Evolutionary conservation across 331 rosid genomes (phyloP).

Genomic region (Malus hybrid): DNA sequence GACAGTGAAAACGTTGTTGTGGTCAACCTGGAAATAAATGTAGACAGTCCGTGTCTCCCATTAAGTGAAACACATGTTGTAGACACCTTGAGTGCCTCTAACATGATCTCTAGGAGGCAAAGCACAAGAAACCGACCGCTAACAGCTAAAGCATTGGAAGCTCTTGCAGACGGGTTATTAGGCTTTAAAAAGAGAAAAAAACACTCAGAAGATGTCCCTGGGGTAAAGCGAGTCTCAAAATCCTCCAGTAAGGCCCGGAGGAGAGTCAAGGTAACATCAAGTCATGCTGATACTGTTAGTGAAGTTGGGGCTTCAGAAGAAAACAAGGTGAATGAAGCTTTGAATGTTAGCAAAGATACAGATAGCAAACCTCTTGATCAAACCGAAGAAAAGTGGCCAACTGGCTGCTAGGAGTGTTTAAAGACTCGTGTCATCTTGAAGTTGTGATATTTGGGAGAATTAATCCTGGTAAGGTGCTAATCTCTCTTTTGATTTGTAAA

Average conservation of each 20-base stretch:
- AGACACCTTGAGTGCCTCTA: constrained; percentile 17
- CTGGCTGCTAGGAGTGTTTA: constrained; percentile 13
- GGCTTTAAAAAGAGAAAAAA: constrained; percentile 31
- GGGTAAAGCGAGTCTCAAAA: constrained; percentile 17
- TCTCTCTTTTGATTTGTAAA: constrained; percentile 9
- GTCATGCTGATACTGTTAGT: constrained; percentile 18
- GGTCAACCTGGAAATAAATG: constrained; percentile 4
- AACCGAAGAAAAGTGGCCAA: constrained; percentile 20
- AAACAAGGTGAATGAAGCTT: constrained; percentile 26
- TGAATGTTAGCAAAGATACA: constrained; percentile 12
- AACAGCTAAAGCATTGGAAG: constrained; percentile 64
- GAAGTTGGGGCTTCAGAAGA: constrained; percentile 25
- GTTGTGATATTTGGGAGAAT: constrained; percentile 12
- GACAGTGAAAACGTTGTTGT: constrained; percentile 11
- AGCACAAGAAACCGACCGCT: constrained; percentile 70
- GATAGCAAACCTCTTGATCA: constrained; percentile 27
- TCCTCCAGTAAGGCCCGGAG: constrained; percentile 38
- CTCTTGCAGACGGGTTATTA: constrained; percentile 51
- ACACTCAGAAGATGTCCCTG: constrained; percentile 8
- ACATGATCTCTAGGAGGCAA: constrained; percentile 38
- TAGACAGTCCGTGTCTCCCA: constrained; percentile 12
- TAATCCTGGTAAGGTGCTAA: constrained; percentile 2
- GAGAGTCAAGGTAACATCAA: constrained; percentile 28
- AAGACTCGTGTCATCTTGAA: constrained; percentile 6
- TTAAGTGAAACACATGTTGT: constrained; percentile 6